Conservation (phyloP, 2,329 filamentous ascomycete species). For the Colletotrichum coccodes region DNA sequence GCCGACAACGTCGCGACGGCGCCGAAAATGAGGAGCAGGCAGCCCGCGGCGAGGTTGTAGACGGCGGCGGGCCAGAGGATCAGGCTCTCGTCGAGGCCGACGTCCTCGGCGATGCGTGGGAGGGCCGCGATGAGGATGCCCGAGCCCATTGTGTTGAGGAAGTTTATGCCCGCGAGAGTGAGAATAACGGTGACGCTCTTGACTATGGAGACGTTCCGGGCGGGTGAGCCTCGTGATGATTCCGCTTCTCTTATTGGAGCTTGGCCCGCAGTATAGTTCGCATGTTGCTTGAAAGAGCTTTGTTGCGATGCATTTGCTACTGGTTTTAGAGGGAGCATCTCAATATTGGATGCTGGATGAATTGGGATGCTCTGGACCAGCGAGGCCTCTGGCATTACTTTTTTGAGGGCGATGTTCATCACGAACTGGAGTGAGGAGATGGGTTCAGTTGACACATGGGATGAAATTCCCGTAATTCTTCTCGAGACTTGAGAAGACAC, state of each 20-base stretch:
- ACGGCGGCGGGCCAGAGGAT: constrained; percentile 46
- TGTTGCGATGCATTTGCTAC: background rate
- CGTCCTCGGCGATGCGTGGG: constrained; percentile 48
- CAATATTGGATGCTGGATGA: background rate
- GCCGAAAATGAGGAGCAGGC: constrained; percentile 47
- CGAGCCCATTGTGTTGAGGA: constrained; percentile 49
- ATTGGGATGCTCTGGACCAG: background rate
- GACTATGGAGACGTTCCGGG: constrained; percentile 37
- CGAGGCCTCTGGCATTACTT: constrained; percentile 1
- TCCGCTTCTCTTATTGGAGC: background rate
- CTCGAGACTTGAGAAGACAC: background rate
- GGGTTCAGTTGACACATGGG: background rate
- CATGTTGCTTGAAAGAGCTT: background rate
- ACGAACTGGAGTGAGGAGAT: background rate
- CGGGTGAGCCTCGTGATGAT: background rate
- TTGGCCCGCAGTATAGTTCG: background rate
- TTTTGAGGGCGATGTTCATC: background rate
- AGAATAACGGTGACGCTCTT: constrained; percentile 42
- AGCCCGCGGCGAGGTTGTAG: constrained; percentile 41
- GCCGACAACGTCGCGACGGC: constrained; percentile 50
- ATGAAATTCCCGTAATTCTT: background rate
- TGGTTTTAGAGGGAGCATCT: background rate
- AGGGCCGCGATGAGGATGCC: constrained; percentile 49
- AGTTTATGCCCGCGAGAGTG: constrained; percentile 46
- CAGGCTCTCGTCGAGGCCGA: constrained; percentile 41